Conservation (phyloP, 495 filamentous ascomycete genomes). For the Penicillium herquei region DNA sequence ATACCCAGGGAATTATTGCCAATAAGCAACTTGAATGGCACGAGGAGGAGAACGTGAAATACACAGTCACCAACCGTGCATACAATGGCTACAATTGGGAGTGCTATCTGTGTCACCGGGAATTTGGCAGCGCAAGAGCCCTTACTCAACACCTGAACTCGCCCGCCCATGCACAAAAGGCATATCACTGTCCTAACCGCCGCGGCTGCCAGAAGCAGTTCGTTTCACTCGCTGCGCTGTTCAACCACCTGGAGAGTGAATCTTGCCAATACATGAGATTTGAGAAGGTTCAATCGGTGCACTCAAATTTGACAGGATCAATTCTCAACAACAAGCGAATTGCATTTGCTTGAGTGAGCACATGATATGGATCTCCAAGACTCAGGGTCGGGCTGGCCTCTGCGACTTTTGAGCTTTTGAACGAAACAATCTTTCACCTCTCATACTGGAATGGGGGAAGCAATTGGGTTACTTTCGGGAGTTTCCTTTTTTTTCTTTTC, state of each 20-base stretch:
- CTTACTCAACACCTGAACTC: slow-evolving; percentile 35
- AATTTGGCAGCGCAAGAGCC: slow-evolving; percentile 15
- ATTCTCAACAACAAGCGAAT: background rate
- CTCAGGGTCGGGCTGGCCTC: no score
- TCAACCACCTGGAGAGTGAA: slow-evolving; percentile 57
- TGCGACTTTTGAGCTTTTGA: no score
- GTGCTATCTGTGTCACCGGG: slow-evolving; percentile 41
- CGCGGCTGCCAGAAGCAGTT: background rate
- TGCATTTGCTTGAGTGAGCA: no score
- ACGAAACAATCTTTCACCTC: no score
- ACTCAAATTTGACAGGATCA: background rate
- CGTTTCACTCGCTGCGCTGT: slow-evolving; percentile 7
- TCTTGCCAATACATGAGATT: slow-evolving; percentile 45
- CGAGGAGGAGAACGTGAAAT: slow-evolving; percentile 2
- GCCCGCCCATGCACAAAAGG: slow-evolving; percentile 35
- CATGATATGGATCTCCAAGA: no score
- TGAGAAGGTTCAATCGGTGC: slow-evolving; percentile 32
- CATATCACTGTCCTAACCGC: slow-evolving; percentile 52
- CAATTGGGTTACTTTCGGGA: no score
- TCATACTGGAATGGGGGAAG: no score
- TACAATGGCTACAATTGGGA: slow-evolving; percentile 39
- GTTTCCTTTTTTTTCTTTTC: no score
- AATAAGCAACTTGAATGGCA: background rate
- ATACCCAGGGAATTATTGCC: background rate
- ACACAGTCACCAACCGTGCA: slow-evolving; percentile 19